Conservation (phyloP, 192 early-diverging fungal species). For the Backusella psychrophila region DNA sequence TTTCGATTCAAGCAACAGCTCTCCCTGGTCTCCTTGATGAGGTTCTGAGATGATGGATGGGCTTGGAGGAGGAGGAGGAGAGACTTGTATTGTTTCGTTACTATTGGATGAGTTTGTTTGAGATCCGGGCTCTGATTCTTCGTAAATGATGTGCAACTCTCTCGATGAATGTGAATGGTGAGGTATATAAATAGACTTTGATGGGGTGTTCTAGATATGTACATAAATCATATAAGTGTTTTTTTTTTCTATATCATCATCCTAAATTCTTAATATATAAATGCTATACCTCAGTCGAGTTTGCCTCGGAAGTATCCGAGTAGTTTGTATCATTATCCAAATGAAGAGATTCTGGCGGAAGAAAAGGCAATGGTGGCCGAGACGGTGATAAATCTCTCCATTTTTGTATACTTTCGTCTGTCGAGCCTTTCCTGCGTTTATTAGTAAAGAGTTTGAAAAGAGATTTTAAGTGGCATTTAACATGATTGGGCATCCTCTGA, state of each 20-base stretch:
- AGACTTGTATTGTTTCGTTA: neutral
- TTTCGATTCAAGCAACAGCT: neutral
- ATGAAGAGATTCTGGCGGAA: neutral
- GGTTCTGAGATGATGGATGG: neutral
- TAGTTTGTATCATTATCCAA: neutral
- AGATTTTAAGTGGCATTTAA: neutral
- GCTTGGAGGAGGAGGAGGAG: neutral
- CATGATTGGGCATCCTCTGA: neutral
- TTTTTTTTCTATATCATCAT: neutral
- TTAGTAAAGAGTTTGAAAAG: neutral
- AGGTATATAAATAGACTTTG: neutral
- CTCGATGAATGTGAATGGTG: neutral
- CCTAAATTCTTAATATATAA: neutral
- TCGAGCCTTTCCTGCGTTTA: neutral
- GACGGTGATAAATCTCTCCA: neutral
- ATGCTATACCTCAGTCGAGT: neutral
- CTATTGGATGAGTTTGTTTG: neutral
- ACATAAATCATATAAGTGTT: neutral
- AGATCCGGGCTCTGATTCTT: neutral
- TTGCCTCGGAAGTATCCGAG: neutral
- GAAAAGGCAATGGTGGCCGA: neutral
- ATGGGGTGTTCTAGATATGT: neutral
- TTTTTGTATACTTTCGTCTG: neutral
- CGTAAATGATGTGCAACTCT: constrained; percentile 4
- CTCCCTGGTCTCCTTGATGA: neutral